Percentiles rank a stretch among this genome's conserved stretches.
These are phyloP conservation scores for Globisporangium paddicum DNA, from an alignment of 352 stramenopile genomes.

Conservation along the genomic window DNA sequence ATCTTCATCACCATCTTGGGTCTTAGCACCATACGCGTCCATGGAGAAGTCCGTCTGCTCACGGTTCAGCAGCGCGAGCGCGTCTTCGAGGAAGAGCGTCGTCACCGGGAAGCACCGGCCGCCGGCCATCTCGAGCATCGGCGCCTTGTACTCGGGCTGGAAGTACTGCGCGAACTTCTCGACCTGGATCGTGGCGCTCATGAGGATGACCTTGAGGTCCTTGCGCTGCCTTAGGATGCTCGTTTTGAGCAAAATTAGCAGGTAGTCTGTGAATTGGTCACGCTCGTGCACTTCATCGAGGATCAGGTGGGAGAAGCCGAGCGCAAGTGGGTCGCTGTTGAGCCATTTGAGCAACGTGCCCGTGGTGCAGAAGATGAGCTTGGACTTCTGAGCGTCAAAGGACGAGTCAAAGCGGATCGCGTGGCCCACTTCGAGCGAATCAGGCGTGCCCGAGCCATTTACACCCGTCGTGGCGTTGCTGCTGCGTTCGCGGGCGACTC, in stretches of 20 bases:
- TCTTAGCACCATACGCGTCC: slow-evolving; percentile 5
- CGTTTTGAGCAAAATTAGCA: slow-evolving; percentile 92
- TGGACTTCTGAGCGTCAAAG: slow-evolving; percentile 71
- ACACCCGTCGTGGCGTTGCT: slow-evolving; percentile 36
- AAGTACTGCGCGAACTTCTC: slow-evolving; percentile 94
- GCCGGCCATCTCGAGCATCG: slow-evolving; percentile 73
- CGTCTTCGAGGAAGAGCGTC: slow-evolving; percentile 91
- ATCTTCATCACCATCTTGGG: background rate
- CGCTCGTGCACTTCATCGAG: slow-evolving; percentile 97
- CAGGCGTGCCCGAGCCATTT: background rate
- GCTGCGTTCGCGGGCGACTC: slow-evolving; percentile 81
- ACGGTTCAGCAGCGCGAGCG: slow-evolving; percentile 42
- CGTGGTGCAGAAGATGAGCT: slow-evolving; percentile 98
- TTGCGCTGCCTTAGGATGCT: slow-evolving; percentile 77
- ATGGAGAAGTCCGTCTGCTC: slow-evolving; percentile 21
- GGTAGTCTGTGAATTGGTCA: slow-evolving; percentile 94
- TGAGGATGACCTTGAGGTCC: slow-evolving; percentile 91
- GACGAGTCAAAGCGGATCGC: slow-evolving; percentile 89
- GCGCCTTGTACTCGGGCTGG: slow-evolving; percentile 56
- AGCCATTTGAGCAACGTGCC: slow-evolving; percentile 88
- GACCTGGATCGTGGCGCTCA: slow-evolving; percentile 95
- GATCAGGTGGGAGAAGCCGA: slow-evolving; percentile 91
- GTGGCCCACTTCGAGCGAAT: slow-evolving; percentile 78
- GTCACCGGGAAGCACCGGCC: slow-evolving; percentile 89
- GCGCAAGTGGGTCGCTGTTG: slow-evolving; percentile 63